Evolutionary conservation across 1,284 basidiomycete species (phyloP), one percentile per base, ranked within the genome.

Genomic region (Pseudozyma thailandica): DNA sequence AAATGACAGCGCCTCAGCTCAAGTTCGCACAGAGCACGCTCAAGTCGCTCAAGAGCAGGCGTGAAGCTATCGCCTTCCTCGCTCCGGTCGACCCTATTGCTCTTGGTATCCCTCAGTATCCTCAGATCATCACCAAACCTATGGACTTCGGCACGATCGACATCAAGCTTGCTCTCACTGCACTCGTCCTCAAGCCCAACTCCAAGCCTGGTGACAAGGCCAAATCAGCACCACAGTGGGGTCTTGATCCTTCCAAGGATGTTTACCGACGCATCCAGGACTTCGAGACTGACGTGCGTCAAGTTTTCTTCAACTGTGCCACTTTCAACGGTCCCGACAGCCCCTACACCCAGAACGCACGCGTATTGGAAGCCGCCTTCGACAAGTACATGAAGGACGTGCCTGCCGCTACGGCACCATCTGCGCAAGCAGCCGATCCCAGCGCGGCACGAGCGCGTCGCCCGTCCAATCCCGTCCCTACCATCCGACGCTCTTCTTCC

Each of bases 141-240:
- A 97, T 97, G 92, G 96, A 98, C 83, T 88, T 99, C 48, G 87
- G 89, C n/a, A 96, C 94, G 21, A 88, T 98, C 66, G 95, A 98
- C 84, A 88, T 88, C 77, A 96, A 97, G 84, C 72, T 82, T 10
- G 74, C 79, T 8, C 55, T 81, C 21, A 81, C 80, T 28, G 72
- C 80, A 2, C 66, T 66, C 27, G 69, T 68, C 2, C 52, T 72
- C 41, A 76, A 77, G 42, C 69, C 68, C 23, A 65, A 72, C 33
- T 65, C 63, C 2, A 73, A 71, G 46, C 73, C 74, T 3, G 65
- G 62, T 2, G 80, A 82, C 43, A 81, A 81, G 68, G 62, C 72
- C 31, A 78, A 74, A 45, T 61, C 72, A 18, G 79, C 75, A 13
- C 42, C 64, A 16, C 58, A 74, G 30, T 57, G 45, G 41, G 61